phyloP scores from a whole-genome alignment of 2,329 filamentous ascomycete species.

The Venturia carpophila region DNA sequence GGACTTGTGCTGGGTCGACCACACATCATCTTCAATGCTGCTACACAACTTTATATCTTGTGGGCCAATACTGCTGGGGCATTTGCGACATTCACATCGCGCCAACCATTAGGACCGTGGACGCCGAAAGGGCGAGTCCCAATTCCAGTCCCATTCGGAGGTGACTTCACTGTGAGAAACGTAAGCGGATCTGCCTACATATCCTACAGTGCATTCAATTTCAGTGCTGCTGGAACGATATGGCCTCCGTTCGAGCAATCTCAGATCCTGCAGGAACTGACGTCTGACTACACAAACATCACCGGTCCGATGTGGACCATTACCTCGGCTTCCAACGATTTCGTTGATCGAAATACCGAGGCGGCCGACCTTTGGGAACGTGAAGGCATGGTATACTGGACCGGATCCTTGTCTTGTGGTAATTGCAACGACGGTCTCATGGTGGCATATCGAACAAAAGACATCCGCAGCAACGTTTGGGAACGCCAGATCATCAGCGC shows the following conservation, averaged over 20 bases:
- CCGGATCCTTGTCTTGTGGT: constrained; percentile 10
- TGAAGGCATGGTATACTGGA: constrained; percentile 14
- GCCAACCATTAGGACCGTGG: not conserved
- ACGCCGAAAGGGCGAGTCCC: constrained; percentile 10
- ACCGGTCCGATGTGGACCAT: constrained; percentile 6
- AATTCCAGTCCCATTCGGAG: not conserved
- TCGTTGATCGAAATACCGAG: constrained; percentile 13
- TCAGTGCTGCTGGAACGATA: constrained; percentile 14
- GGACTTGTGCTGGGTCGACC: constrained; percentile 11
- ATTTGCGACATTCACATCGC: constrained; percentile 7
- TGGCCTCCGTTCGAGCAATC: constrained; percentile 14
- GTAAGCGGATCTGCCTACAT: constrained; percentile 11
- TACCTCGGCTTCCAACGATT: constrained; percentile 9
- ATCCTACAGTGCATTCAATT: constrained; percentile 13
- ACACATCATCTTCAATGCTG: constrained; percentile 12
- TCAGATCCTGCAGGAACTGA: constrained; percentile 15
- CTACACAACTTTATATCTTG: constrained; percentile 8
- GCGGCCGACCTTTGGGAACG: constrained; percentile 12
- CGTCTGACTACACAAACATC: constrained; percentile 13
- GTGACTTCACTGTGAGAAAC: constrained; percentile 14
- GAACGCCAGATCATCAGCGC: constrained; percentile 9
- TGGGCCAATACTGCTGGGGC: constrained; percentile 14
- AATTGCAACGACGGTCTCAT: constrained; percentile 15
- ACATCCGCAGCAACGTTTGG: constrained; percentile 13
- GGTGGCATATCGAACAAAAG: constrained; percentile 12